Base-by-base conservation (phyloP, 2,329 filamentous ascomycete genomes). In the Alternaria arborescens region DNA sequence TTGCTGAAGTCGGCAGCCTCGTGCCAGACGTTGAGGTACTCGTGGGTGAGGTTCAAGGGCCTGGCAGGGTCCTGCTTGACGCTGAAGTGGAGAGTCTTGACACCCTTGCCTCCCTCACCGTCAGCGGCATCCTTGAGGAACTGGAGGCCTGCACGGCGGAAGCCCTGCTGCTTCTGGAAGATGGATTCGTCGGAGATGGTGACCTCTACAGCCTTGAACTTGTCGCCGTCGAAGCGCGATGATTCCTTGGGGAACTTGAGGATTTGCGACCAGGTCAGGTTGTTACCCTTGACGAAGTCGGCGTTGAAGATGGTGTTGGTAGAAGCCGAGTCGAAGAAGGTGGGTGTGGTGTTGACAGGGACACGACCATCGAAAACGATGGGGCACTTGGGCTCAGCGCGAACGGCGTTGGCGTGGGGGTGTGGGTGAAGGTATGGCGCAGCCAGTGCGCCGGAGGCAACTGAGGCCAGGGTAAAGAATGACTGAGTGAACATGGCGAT, bases 11-110 rank as follows among this genome's bases (percentile, higher is more conserved):
- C 79, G 22, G 77, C 75, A 0, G 75, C 66, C 48, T 80, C 77
- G 65, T 79, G 77, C 77, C 74, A 79, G 26, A 76, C 74, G 52
- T 78, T 79, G 60, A 87, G 80, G 76, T 89, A 89, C 77, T 89
- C 86, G 72, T 89, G 87, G 8, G 83, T 84, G 55, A 85, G 76
- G 78, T 89, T 89, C 53, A 89, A 75, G 12, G 83, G 82, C 11
- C 84, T 79, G 41, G 78, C 69, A 3, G 74, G 60, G 65, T 89
- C 86, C 69, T 85, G 84, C 73, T 81, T 81, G 32, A 89, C 70
- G 66, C 83, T 86, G 75, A 86, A 89, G 76, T 89, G 87, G 52
- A 89, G 81, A 1, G 86, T 88, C 78, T 88, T 88, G 59, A 88
- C 76, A 28, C 86, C 86, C 26, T 74, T 72, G 38, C 82, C 85